Conservation (phyloP, 179 eudicot genomes). For the Dionaea muscipula region DNA sequence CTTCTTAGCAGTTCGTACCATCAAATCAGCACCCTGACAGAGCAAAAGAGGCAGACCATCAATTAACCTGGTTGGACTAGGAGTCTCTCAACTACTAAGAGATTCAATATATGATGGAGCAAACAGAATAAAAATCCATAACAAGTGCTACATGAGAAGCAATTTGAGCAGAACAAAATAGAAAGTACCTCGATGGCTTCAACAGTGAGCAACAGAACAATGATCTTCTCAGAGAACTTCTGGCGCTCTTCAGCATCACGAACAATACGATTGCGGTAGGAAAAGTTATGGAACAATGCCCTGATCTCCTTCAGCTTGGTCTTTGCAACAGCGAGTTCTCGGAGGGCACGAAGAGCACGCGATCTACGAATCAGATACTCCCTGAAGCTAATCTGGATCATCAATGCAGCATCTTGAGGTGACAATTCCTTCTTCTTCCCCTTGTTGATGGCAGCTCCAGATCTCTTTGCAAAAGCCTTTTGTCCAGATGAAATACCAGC, state of each 20-base stretch:
- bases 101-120: background rate
- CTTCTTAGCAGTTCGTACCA: conserved; percentile 84
- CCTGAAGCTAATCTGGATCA: conserved; percentile 68
- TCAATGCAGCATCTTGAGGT: conserved; percentile 62
- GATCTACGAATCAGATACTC: conserved; percentile 73
- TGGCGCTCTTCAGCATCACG: conserved; percentile 83
- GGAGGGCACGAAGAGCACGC: conserved; percentile 70
- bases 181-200: conserved; percentile 72
- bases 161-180: background rate
- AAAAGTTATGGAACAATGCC: conserved; percentile 72
- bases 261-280: conserved; percentile 57
- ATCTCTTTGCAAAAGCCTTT: conserved; percentile 68
- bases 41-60: background rate
- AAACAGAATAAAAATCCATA: background rate
- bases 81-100: background rate
- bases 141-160: background rate
- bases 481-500: background rate
- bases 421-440: conserved; percentile 73
- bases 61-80: background rate
- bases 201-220: conserved; percentile 85
- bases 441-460: conserved; percentile 22
- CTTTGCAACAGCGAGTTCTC: conserved; percentile 80
- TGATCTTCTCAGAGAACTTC: conserved; percentile 69
- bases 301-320: conserved; percentile 78
- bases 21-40: conserved; percentile 65